These are phyloP conservation scores for Aspergillus kassunensis DNA, from an alignment of 495 filamentous ascomycete species.

Conservation along the genomic window DNA sequence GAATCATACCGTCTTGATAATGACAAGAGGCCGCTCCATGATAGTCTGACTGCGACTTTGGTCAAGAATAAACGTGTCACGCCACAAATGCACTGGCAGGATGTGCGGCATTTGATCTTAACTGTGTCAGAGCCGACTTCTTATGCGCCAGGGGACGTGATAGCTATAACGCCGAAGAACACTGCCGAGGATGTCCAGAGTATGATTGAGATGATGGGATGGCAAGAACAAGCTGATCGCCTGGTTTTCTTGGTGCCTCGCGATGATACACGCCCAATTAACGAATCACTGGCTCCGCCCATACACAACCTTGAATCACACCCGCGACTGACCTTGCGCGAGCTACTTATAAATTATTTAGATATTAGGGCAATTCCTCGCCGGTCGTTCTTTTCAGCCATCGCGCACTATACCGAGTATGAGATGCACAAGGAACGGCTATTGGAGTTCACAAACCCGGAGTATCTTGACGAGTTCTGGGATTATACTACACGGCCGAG, in stretches of 20 bases:
- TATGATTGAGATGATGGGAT: conserved; percentile 71
- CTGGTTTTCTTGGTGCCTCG: conserved; percentile 49
- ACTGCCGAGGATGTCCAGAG: conserved; percentile 69
- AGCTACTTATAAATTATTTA: conserved; percentile 73
- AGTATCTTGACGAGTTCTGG: conserved; percentile 83
- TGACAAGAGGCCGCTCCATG: conserved; percentile 50
- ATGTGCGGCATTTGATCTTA: conserved; percentile 75
- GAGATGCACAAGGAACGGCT: conserved; percentile 74
- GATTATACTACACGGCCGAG: conserved; percentile 94
- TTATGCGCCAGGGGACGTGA: conserved; percentile 67
- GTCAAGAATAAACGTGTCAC: conserved; percentile 68
- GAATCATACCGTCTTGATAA: conserved; percentile 39
- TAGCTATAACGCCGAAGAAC: conserved; percentile 84
- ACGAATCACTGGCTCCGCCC: conserved; percentile 34
- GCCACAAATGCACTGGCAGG: conserved; percentile 78
- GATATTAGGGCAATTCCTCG: conserved; percentile 87
- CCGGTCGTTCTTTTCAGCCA: conserved; percentile 73
- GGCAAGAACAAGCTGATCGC: conserved; percentile 66
- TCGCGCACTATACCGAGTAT: conserved; percentile 70
- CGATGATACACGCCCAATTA: conserved; percentile 10
- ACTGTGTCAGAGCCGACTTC: conserved; percentile 38
- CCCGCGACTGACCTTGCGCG: conserved; percentile 61
- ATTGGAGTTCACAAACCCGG: conserved; percentile 70
- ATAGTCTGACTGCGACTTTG: conserved; percentile 38
- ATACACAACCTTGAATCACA: conserved; percentile 40